phyloP scores from a whole-genome alignment of 2,329 filamentous ascomycete genomes.

The Sarocladiaceae sp. region DNA sequence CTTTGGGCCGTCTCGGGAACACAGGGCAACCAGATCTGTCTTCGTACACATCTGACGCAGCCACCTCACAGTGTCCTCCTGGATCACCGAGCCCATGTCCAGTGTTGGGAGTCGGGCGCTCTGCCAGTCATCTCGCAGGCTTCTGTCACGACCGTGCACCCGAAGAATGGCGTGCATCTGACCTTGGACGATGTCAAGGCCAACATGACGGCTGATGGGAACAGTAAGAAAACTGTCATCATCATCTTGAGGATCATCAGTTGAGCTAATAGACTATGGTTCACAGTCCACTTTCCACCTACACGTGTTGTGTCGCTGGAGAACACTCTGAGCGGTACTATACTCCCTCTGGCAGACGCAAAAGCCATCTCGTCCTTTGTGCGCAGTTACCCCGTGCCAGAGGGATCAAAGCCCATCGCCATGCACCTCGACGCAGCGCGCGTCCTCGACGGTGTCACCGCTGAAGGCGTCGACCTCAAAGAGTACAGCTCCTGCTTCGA shows the following conservation, averaged over 20 bases:
- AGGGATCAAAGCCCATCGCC: constrained; percentile 44
- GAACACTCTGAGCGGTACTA: constrained; percentile 70
- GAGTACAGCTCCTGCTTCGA: constrained; percentile 64
- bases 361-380: constrained; percentile 63
- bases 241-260: neutral
- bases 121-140: constrained; percentile 65
- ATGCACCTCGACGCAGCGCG: constrained; percentile 72
- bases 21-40: constrained; percentile 21
- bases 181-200: constrained; percentile 65
- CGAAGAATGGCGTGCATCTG: constrained; percentile 63
- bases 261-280: constrained; percentile 45
- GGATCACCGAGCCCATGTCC: constrained; percentile 69
- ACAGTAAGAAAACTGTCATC: constrained; percentile 15
- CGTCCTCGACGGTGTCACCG: constrained; percentile 67
- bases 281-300: constrained; percentile 66
- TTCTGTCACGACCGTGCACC: constrained; percentile 55
- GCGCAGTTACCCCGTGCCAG: constrained; percentile 28
- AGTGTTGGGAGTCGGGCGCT: constrained; percentile 56
- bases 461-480: constrained; percentile 55
- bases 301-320: constrained; percentile 73
- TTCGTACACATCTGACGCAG: constrained; percentile 21
- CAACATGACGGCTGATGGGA: constrained; percentile 19
- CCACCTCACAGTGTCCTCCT: constrained; percentile 21
- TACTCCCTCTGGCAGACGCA: constrained; percentile 67
- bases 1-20: constrained; percentile 21